Evolutionary conservation across 306 rosid species (phyloP), one percentile per base, ranked within the genome.

Genomic region (Crataegus laevigata): DNA sequence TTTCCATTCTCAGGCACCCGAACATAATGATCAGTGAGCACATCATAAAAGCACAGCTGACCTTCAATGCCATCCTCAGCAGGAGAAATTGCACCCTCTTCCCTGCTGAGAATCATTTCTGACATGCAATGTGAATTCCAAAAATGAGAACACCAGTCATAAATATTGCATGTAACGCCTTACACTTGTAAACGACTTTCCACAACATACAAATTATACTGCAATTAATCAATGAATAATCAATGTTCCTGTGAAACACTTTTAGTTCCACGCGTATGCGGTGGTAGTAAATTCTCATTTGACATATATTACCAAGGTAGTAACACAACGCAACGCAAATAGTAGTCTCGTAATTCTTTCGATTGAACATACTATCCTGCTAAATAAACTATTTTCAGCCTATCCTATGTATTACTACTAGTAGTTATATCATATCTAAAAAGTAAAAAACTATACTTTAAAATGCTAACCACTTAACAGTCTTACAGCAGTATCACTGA

Each of bases 1-100:
- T 96, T 89, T 73, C 96, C 92, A 58, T 84, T 87, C 77, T 88
- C 98, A 55, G 97, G 89, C 55, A 80, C 84, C 78, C 50, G 76
- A 62, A 90, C 97, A 90, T 88, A 92, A 78, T 89, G 91, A 82
- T 92, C 96, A 75, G 97, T 97, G 82, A 94, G 98, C 67, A 96
- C 97, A 73, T 92, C 99, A 68, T 88, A 88, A 86, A 90, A 96
- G 82, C 96, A 92, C 43, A 92, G 75, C 8, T 81, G 87, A 73
- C 83, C 89, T 76, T 81, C 81, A 32, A 18, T 50, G 72, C 74
- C 66, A 59, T 90, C 84, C 64, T 80, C 84, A 42, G 85, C 90
- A 30, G 88, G 84, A 82, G 92, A 85, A 73, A 96, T 89, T 21
- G n/a, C 73, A 76, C 84, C 97, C 61, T 91, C 97, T 72, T 96